Evolutionary conservation across 495 filamentous ascomycete species (phyloP), one percentile per base, ranked within the genome.

Genomic region (Hyphodiscus hymeniophilus): DNA sequence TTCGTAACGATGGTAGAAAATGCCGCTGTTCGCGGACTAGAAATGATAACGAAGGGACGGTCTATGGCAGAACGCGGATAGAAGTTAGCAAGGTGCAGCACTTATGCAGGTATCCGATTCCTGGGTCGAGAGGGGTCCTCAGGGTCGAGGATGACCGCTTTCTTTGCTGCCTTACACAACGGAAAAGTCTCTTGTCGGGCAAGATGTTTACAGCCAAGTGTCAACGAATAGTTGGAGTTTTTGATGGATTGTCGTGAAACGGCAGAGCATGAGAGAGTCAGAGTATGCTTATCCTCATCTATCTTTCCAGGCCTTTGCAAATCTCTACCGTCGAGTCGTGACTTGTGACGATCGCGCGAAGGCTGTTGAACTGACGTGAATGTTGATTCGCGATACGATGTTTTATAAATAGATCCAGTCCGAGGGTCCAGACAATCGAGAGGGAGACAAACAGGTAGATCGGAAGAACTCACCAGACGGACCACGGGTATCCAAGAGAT

Each of bases 341-440:
- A 17, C 32, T 45, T 1, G 31, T 45, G 43, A 17, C 32, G 40
- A 31, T 34, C 24, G 12, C 31, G 15, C 31, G 30, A 26, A 12
- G 11, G 43, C 22, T 42, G 42, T 34, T 26, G 40, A 43, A 45
- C 24, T 54, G 39, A 42, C 44, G 26, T 16, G 34, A 38, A 38
- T 51, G 48, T 51, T 51, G 48, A 51, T 41, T 45, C 33, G 52
- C 41, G 38, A 41, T 48, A 42, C 52, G 51, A 55, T n/a, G n/a
- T n/a, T n/a, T n/a, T n/a, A n/a, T n/a, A 50, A 47, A 47, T 50
- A 55, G 30, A 42, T 40, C n/a, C n/a, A n/a, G n/a, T 15, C 38
- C 2, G 2, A 11, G 11, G 7, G 17, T 1, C 38, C 17, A 21
- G 38, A 21, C 38, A 24, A 22, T 13, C 6, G 18, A 7, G 3